These are phyloP conservation scores for Epichloe elymi DNA, from an alignment of 2,329 filamentous ascomycete genomes.

Conservation along the genomic window DNA sequence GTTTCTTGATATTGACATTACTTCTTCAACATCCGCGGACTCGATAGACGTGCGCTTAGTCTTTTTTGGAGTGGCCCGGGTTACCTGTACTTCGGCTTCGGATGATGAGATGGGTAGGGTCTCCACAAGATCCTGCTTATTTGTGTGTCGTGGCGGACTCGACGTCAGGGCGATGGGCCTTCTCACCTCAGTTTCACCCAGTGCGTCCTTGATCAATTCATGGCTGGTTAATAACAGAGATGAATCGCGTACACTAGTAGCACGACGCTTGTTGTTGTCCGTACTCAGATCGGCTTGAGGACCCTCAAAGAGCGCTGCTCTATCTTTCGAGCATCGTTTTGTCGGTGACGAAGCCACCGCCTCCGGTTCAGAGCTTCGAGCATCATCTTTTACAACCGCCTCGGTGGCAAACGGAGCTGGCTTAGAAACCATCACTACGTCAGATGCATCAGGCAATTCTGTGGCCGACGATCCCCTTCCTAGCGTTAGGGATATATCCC, in stretches of 20 bases:
- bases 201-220: background rate
- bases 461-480: background rate
- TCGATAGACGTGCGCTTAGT: background rate
- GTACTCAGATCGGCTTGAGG: constrained; percentile 11
- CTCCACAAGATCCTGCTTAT: background rate
- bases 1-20: background rate
- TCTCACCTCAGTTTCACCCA: background rate
- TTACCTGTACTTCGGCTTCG: constrained; percentile 1
- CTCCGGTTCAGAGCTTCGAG: background rate
- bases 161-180: background rate
- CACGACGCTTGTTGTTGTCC: background rate
- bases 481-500: background rate
- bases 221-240: background rate
- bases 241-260: background rate
- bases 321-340: background rate
- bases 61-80: background rate
- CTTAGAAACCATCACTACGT: background rate
- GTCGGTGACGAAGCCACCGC: background rate
- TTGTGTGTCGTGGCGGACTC: background rate
- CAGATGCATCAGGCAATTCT: background rate
- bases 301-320: constrained; percentile 8
- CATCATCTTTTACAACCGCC: background rate
- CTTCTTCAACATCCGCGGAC: constrained; percentile 2
- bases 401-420: too few species aligned
- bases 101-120: constrained; percentile 5